phyloP scores from a whole-genome alignment of 2,329 filamentous ascomycete genomes.

The Hyphodiscus sp. region DNA sequence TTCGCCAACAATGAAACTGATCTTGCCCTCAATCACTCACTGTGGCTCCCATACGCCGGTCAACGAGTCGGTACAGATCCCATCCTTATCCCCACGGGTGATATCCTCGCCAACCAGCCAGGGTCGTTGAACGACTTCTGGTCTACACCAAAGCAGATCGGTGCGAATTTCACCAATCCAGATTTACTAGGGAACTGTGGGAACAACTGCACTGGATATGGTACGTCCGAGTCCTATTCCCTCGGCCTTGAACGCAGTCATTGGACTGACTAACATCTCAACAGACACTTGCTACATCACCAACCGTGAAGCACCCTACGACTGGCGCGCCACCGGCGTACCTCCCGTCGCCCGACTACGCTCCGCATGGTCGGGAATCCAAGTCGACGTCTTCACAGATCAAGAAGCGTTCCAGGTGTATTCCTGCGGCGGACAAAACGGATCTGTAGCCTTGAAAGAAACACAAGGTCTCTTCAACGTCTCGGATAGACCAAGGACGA shows the following conservation, averaged over 20 bases:
- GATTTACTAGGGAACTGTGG: slow-evolving; percentile 71
- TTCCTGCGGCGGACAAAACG: slow-evolving; percentile 72
- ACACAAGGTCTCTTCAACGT: slow-evolving; percentile 59
- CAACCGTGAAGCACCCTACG: slow-evolving; percentile 53
- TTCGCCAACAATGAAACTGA: slow-evolving; percentile 67
- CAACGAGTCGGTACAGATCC: slow-evolving; percentile 62
- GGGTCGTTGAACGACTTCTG: slow-evolving; percentile 76
- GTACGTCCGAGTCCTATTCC: slow-evolving; percentile 37
- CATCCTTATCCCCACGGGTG: slow-evolving; percentile 69
- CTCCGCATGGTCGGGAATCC: slow-evolving; percentile 74
- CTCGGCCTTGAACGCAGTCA: too few relatives aligned
- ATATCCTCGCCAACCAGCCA: slow-evolving; percentile 61
- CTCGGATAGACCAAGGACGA: slow-evolving; percentile 50
- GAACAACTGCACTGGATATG: slow-evolving; percentile 76
- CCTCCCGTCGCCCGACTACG: slow-evolving; percentile 58
- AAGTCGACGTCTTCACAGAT: slow-evolving; percentile 73
- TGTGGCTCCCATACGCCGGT: slow-evolving; percentile 66
- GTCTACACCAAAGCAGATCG: slow-evolving; percentile 73
- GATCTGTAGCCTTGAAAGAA: slow-evolving; percentile 59
- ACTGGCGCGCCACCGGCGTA: slow-evolving; percentile 51
- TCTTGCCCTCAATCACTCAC: slow-evolving; percentile 61
- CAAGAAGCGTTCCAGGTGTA: slow-evolving; percentile 88
- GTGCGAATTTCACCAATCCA: slow-evolving; percentile 56
- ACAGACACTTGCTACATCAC: slow-evolving; percentile 63
- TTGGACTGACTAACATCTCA: neutral